Base-by-base conservation (phyloP, 2,329 filamentous ascomycete species). In the Lecanicillium sp. region DNA sequence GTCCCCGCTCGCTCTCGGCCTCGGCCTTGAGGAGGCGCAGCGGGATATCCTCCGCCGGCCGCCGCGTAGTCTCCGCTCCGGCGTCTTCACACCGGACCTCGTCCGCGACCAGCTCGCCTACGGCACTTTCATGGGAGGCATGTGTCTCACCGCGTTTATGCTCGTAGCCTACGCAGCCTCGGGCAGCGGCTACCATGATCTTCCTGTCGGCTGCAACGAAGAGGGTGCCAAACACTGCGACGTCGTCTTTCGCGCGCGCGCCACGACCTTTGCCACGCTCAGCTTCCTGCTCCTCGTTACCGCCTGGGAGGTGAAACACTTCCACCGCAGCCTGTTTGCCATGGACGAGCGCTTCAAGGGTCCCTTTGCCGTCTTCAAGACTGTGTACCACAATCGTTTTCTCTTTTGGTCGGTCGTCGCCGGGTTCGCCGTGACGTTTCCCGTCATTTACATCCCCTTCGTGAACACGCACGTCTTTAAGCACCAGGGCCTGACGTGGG, bases 251-350 rank as follows among this genome's bases (percentile, higher is more conserved):
- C 74, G 77, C 15, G 83, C 83, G 0, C 75, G 84, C 11, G 83
- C 83, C 0, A 81, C 84, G 1, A 83, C 81, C 4, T 88, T 86
- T 59, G 80, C 83, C 0, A 83, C 79, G 6, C 63, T 88, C 35
- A 85, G 81, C 35, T 87, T 84, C 68, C 70, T 82, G 40, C 71
- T 86, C 5, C 69, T 88, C 6, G 75, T 86, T 48, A 81, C 84
- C 0, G 81, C 84, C 0, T 87, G 84, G 84, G 83, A 88, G 64
- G 81, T 85, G 58, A 82, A 86, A 61, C 80, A 87, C 56, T 83
- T 85, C 63, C 78, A 78, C 14, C 77, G 81, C 38, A 84, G 79
- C 17, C 73, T 88, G 56, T 88, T 88, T 66, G 72, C 74, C 57
- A 84, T 87, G 78, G 72, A 81, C 51, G 68, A 73, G 52, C 62